Evolutionary conservation across 495 filamentous ascomycete genomes (phyloP), one percentile per base, ranked within the genome.

Genomic region (Cudoniella acicularis): DNA sequence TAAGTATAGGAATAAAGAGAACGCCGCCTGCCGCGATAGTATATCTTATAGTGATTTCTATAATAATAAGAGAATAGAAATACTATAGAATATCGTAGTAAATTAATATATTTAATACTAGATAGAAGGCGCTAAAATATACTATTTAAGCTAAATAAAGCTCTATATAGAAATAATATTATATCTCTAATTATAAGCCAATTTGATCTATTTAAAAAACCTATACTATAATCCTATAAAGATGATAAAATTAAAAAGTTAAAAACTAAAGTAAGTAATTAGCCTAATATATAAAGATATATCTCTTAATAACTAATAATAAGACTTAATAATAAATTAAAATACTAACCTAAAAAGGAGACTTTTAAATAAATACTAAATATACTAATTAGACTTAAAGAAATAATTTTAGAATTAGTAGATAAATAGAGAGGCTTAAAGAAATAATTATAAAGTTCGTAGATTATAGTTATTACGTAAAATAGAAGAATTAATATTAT

Each of bases 21-120:
- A 50, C 22, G 49, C 56, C 56, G 42, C 55, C 51, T 16, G 40
- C 2, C 3, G 56, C 60, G 21, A 63, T 58, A 18, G 60, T 56
- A 57, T 57, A 61, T 51, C 3, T 53, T 49, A 61, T 42, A 20
- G 54, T 61, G 52, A 61, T 61, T 40, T 56, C n/a, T 54, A 36
- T 36, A 36, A 13, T 36, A 13, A 13, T 36, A 36, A 36, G 4
- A 6, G 30, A 6, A 6, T 4, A 13, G 6, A 36, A 36, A 6
- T 4, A 36, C 30, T 6, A 13, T 13, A 36, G 30, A 4, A 13
- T 13, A 6, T 36, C 13, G 30, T 13, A 6, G 13, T 36, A 13
- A 36, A 36, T 36, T 13, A 36, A 36, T 36, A 36, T n/a, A 13
- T 4, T 36, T 4, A 36, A 36, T 36, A 49, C 17, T n/a, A n/a